Evolutionary conservation across 2,329 filamentous ascomycete genomes (phyloP), one percentile per base, ranked within the genome.

Genomic region (Neophaeococcomyces aloes): DNA sequence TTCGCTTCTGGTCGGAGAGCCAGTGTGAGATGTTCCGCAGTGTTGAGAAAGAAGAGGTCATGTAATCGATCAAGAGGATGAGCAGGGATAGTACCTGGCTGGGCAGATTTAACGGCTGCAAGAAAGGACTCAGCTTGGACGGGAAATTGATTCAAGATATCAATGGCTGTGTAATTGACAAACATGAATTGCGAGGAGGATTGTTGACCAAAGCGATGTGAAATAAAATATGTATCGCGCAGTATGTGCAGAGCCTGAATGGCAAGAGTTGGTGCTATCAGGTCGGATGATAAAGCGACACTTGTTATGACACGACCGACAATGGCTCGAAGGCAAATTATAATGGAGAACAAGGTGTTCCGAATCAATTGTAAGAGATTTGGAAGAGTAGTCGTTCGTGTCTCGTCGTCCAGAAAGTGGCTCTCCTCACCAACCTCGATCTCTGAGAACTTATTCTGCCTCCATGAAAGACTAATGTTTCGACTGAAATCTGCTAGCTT

Each of bases 41-140:
- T 76, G 57, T 93, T 91, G 49, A 95, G 74, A 63, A 93, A 94
- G 66, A 86, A 94, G 13, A 94, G 74, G 58, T 91, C 83, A n/a
- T 89, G 67, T 14, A 75, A 81, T 45, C 83, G 74, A 53, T 86
- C 76, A 2, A 86, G 67, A 4, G 81, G 78, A 50, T 82, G 75
- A 4, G 66, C 63, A 0, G 81, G 75, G 25, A 83, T 76, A 30
- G 68, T 63, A 31, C 74, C 71, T 14, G 72, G 59, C 46, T 73
- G 66, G 32, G 63, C 61, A 4, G 76, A 76, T 45, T 73, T 71
- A 38, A 82, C 81, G 15, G 75, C 72, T 48, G 70, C 68, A 18
- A 94, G 65, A 54, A 93, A 85, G 15, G 73, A 69, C 48, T 81
- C 74, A 3, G 78, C 73, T 21, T 83, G 73, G 8, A 69, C 65